Conservation (phyloP, 202 grass and related monocot genomes). For the Thinopyrum obtusiflorum region DNA sequence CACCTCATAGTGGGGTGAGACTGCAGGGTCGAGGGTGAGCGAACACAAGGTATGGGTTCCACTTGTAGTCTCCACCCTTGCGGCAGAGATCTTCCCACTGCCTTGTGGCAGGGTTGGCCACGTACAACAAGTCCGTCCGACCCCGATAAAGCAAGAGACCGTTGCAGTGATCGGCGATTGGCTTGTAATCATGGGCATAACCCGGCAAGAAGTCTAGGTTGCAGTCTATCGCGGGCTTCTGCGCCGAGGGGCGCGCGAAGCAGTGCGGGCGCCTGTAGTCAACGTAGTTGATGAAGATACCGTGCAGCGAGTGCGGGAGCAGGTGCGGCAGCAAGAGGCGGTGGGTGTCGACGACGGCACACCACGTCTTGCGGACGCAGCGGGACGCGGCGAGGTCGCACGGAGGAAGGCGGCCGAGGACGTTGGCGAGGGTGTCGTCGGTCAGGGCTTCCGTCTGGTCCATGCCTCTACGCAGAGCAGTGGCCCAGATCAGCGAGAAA, state of each 20-base stretch:
- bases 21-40: neutral
- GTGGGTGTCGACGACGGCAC: neutral
- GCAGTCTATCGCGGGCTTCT: neutral
- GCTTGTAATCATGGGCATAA: accelerated
- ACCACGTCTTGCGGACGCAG: neutral
- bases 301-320: neutral
- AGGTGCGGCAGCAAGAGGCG: neutral
- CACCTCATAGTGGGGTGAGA: neutral
- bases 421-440: neutral
- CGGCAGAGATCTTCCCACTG: neutral
- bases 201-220: neutral
- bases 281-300: constrained; percentile 22
- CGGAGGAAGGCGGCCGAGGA: neutral
- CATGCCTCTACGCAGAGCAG: neutral
- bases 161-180: neutral
- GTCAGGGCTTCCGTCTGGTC: neutral
- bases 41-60: neutral
- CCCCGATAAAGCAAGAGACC: neutral
- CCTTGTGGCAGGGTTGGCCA: neutral
- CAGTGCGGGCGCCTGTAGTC: neutral
- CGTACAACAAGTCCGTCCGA: neutral
- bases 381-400: neutral
- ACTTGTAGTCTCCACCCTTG: neutral
- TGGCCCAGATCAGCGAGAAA: neutral
- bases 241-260: constrained; percentile 5